Conservation (phyloP, 192 early-diverging fungal genomes). For the Umbelopsis vinacea region DNA sequence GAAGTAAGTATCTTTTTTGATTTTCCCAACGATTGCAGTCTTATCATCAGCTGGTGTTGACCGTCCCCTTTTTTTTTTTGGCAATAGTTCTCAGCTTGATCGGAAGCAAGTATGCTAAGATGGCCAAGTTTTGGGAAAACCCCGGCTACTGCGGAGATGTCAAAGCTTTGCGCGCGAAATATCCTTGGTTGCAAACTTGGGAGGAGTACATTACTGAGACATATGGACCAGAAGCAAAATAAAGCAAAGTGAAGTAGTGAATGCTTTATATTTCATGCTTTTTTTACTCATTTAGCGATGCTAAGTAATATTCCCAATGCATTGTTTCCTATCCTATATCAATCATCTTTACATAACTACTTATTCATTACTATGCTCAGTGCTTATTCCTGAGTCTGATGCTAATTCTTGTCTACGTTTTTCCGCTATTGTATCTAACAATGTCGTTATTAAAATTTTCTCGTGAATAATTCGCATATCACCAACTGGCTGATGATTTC, state of each 20-base stretch:
- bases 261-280: neutral
- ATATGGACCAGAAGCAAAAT: neutral
- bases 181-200: constrained; percentile 25
- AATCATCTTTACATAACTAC: neutral
- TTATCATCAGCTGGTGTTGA: neutral
- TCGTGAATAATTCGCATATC: constrained; percentile 17
- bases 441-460: constrained; percentile 10
- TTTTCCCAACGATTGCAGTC: neutral
- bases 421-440: constrained; percentile 16
- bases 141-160: constrained; percentile 17
- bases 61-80: neutral
- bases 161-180: neutral
- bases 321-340: neutral
- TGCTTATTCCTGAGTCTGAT: constrained; percentile 5
- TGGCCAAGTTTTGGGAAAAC: constrained; percentile 14
- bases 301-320: neutral
- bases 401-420: constrained; percentile 19
- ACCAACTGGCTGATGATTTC: constrained; percentile 16
- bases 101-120: neutral
- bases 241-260: neutral
- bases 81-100: neutral
- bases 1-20: neutral
- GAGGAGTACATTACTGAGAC: constrained; percentile 3
- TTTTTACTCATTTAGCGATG: too few relatives aligned
- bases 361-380: constrained; percentile 2